These are phyloP conservation scores for Podaxis sp. DNA, from an alignment of 768 basidiomycete genomes.

Conservation along the genomic window DNA sequence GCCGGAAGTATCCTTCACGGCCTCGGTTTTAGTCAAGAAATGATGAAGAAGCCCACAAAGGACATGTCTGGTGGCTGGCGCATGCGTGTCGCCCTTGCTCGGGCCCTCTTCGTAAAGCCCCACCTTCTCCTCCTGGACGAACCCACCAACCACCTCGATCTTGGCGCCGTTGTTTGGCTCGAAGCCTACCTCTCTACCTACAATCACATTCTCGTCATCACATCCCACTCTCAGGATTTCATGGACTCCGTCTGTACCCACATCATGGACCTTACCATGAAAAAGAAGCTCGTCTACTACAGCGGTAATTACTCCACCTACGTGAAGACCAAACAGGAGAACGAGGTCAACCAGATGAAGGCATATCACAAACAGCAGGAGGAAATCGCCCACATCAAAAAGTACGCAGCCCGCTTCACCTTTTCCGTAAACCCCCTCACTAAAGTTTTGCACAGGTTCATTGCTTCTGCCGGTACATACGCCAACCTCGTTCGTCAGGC, in stretches of 20 bases:
- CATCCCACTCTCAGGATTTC: constrained; percentile 99
- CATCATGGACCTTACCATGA: constrained; percentile 91
- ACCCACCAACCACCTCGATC: constrained; percentile 90
- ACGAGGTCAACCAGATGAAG: constrained; percentile 99
- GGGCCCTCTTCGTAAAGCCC: constrained; percentile 95
- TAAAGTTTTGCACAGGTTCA: constrained; percentile 60
- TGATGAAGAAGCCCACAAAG: constrained; percentile 97
- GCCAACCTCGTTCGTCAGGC: constrained; percentile 98
- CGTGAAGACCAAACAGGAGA: constrained; percentile 93
- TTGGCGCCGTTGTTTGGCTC: constrained; percentile 98
- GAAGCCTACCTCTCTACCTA: constrained; percentile 98
- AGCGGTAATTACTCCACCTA: constrained; percentile 97
- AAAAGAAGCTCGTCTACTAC: constrained; percentile 94
- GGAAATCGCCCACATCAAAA: constrained; percentile 97
- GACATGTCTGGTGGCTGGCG: constrained; percentile 99
- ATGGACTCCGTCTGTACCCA: constrained; percentile 98
- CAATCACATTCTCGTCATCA: constrained; percentile 97
- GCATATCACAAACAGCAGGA: constrained; percentile 98
- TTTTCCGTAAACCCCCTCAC: constrained; percentile 5
- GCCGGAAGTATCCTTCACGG: constrained; percentile 96
- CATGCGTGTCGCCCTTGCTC: constrained; percentile 96
- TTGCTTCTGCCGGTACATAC: constrained; percentile 99
- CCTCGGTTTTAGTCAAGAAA: constrained; percentile 84
- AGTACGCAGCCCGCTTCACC: constrained; percentile 47
- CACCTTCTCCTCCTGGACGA: constrained; percentile 94